A percentile compares a stretch with the other conserved stretches of the same genome.
Evolutionary conservation across 1,284 basidiomycete genomes (phyloP).

Genomic region (Pseudozyma hubeiensis): DNA sequence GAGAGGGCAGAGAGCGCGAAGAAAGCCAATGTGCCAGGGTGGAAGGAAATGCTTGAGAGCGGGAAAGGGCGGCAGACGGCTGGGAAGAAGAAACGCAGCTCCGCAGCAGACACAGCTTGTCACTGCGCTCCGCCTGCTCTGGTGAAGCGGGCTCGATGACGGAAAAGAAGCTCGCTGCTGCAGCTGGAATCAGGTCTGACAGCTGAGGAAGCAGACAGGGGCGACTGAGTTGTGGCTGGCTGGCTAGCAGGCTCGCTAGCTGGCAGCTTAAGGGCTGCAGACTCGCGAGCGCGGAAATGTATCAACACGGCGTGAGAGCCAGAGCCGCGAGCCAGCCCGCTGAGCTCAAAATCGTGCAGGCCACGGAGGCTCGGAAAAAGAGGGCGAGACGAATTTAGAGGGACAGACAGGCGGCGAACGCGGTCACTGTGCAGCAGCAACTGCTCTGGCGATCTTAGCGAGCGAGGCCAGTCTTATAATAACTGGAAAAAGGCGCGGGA

Average conservation of each 20-base stretch:
- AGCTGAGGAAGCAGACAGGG: too few species aligned
- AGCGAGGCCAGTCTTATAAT: not conserved
- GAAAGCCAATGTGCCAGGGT: not conserved
- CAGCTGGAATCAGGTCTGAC: too few species aligned
- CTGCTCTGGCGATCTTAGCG: not conserved
- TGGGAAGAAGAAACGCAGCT: too few species aligned
- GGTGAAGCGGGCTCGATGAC: not conserved
- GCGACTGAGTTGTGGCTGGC: too few species aligned
- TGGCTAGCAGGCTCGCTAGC: too few species aligned
- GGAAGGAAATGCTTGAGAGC: not conserved
- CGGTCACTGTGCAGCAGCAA: slow-evolving; percentile 1
- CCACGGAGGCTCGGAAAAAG: slow-evolving; percentile 1
- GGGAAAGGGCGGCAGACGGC: too few species aligned
- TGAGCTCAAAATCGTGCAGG: slow-evolving; percentile 1
- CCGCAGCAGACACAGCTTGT: too few species aligned
- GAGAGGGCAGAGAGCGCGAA: slow-evolving; percentile 5
- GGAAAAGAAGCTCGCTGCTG: not conserved
- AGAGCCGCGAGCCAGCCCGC: not conserved
- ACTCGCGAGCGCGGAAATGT: not conserved
- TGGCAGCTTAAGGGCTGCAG: too few species aligned
- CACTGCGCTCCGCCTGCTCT: too few species aligned
- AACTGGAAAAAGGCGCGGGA: not conserved
- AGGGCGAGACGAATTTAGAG: not conserved
- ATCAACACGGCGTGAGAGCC: not conserved
- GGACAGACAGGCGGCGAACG: not conserved